Evolutionary conservation across 306 rosid species (phyloP).

Genomic region (Acacia crassicarpa): DNA sequence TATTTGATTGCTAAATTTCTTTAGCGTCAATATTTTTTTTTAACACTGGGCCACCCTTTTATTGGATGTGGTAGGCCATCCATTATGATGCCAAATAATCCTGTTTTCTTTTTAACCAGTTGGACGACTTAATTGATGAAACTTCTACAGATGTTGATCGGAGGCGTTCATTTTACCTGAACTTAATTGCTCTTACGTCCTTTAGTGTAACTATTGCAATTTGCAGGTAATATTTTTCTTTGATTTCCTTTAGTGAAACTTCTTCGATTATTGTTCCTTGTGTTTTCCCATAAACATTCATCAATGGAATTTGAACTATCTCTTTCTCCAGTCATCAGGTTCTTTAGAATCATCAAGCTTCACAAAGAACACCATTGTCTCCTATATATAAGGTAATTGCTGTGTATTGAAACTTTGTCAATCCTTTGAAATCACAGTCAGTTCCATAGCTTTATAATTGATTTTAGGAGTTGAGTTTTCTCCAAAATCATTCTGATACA

Average conservation of each 20-base stretch:
- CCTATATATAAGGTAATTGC: conserved; percentile 83
- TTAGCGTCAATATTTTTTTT: background rate
- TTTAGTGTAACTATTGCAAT: conserved; percentile 92
- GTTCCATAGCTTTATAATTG: conserved; percentile 1
- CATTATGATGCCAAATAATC: conserved; percentile 26
- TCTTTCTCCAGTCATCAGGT: conserved; percentile 67
- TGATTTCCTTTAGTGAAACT: background rate
- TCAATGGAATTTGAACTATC: conserved; percentile 11
- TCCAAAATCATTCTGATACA: background rate
- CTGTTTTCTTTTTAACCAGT: conserved; percentile 45
- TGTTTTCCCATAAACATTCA: background rate
- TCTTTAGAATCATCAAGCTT: conserved; percentile 71
- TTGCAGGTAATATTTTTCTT: conserved; percentile 64
- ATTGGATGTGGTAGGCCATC: conserved; percentile 22
- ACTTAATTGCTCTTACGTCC: conserved; percentile 89
- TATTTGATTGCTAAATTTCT: background rate
- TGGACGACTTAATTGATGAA: conserved; percentile 65
- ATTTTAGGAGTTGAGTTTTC: conserved; percentile 12
- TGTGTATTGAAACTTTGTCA: conserved; percentile 21
- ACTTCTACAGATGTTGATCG: conserved; percentile 69
- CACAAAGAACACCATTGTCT: conserved; percentile 60
- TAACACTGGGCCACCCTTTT: background rate
- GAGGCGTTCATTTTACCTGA: conserved; percentile 98
- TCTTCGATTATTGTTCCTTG: background rate
- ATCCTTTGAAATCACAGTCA: conserved; percentile 8